Evolutionary conservation across 306 rosid species (phyloP).

Genomic region (Glycine soja): DNA sequence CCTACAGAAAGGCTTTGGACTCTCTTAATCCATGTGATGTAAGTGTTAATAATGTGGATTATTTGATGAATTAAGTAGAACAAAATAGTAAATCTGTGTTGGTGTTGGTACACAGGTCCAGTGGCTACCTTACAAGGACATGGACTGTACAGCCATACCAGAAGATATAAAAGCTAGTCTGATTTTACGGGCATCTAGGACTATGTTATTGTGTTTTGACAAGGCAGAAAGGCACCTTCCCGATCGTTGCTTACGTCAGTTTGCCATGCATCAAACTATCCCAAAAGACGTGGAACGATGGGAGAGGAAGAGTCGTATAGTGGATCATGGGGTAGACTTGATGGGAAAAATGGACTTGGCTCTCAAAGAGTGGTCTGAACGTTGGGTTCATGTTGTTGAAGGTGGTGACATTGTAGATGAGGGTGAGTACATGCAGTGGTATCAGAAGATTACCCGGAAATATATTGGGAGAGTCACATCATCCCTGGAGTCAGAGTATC

Average conservation of each 20-base stretch:
- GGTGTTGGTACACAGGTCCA: conserved; percentile 62
- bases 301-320: conserved; percentile 75
- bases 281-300: conserved; percentile 69
- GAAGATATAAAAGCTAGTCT: conserved; percentile 62
- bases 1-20: conserved; percentile 88
- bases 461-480: conserved; percentile 74
- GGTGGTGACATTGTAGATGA: conserved; percentile 54
- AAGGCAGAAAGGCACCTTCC: conserved; percentile 83
- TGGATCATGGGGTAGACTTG: conserved; percentile 69
- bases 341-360: conserved; percentile 63
- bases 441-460: conserved; percentile 67
- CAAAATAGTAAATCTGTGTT: conserved; percentile 36
- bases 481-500: conserved; percentile 80
- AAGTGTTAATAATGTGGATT: conserved; percentile 48
- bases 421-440: conserved; percentile 69
- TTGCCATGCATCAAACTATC: conserved; percentile 76
- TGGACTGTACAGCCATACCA: conserved; percentile 63
- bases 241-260: conserved; percentile 80
- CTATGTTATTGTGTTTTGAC: conserved; percentile 80
- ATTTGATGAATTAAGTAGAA: conserved; percentile 20
- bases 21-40: conserved; percentile 74
- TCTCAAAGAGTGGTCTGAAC: conserved; percentile 69
- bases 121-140: conserved; percentile 82
- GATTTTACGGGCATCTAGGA: conserved; percentile 65
- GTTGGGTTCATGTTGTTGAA: conserved; percentile 52